Conservation (phyloP, 108 stramenopile species). For the Aureococcus anophagefferens region DNA sequence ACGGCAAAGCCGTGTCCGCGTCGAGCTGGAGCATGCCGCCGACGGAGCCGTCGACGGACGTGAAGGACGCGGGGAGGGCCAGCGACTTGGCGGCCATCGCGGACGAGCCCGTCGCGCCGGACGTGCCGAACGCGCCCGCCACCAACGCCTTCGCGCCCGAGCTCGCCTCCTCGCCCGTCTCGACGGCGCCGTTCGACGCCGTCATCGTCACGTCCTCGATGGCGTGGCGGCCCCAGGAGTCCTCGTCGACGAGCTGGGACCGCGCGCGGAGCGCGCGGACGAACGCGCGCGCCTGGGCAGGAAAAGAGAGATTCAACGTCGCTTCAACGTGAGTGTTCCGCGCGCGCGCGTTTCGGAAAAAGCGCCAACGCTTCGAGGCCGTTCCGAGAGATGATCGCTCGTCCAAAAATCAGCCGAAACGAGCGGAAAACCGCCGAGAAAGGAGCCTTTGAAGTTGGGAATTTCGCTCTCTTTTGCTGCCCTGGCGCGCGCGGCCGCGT, state of each 20-base stretch:
- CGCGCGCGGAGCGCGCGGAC: neutral
- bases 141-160: constrained; percentile 4
- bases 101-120: neutral
- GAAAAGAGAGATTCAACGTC: no score
- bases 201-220: no score
- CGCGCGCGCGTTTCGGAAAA: no score
- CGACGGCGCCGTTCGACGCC: no score
- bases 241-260: neutral
- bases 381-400: no score
- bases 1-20: constrained; percentile 42
- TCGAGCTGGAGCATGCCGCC: constrained; percentile 32
- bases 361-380: no score
- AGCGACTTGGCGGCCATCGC: constrained; percentile 15
- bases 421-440: no score
- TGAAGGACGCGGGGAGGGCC: constrained; percentile 13
- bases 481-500: constrained; percentile 7
- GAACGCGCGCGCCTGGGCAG: no score
- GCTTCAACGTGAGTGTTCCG: no score
- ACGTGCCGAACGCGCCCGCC: constrained; percentile 1
- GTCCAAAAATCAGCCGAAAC: no score
- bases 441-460: no score
- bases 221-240: constrained; percentile 21
- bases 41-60: constrained; percentile 13
- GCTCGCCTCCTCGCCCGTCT: constrained; percentile 12
- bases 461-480: no score